A percentile compares a stretch with the other conserved stretches of the same genome.
Conservation (phyloP, 768 basidiomycete genomes). For the Agaricus subrufescens region DNA sequence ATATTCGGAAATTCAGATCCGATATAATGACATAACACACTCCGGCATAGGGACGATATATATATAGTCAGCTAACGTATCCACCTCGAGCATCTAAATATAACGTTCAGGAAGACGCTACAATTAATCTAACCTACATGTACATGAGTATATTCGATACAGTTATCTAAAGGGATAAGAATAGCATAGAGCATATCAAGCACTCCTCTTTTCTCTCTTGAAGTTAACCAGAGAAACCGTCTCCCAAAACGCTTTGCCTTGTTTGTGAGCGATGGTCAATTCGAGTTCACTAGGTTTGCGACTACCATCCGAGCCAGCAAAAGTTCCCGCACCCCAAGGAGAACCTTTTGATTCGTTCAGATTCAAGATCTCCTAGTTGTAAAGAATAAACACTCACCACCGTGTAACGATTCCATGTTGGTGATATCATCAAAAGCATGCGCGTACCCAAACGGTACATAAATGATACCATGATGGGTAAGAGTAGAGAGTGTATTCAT, state of each 20-base stretch:
- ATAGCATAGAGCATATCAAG: no score
- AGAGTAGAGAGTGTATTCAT: slow-evolving; percentile 51
- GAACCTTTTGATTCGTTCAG: slow-evolving; percentile 40
- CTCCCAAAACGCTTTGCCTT: slow-evolving; percentile 51
- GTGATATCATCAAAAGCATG: slow-evolving; percentile 34
- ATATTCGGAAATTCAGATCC: no score
- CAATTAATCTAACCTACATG: no score
- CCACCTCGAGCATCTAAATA: no score
- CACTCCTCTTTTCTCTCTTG: background rate
- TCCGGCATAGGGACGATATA: no score
- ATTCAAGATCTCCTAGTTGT: background rate
- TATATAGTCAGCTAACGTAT: no score
- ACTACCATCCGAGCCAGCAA: slow-evolving; percentile 38
- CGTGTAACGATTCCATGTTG: slow-evolving; percentile 45
- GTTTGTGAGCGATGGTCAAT: slow-evolving; percentile 42
- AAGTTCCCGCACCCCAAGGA: slow-evolving; percentile 74
- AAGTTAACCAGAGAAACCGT: slow-evolving; percentile 22
- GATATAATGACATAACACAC: no score
- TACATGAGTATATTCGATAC: no score
- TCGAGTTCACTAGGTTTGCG: slow-evolving; percentile 49
- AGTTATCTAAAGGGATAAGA: no score
- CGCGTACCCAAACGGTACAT: slow-evolving; percentile 70
- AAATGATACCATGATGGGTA: slow-evolving; percentile 68
- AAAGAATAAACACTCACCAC: slow-evolving; percentile 38
- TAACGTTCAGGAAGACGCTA: no score